A percentile compares a stretch with the other conserved stretches of the same genome.
phyloP scores from a whole-genome alignment of 495 filamentous ascomycete genomes.

The Neurospora africana region DNA sequence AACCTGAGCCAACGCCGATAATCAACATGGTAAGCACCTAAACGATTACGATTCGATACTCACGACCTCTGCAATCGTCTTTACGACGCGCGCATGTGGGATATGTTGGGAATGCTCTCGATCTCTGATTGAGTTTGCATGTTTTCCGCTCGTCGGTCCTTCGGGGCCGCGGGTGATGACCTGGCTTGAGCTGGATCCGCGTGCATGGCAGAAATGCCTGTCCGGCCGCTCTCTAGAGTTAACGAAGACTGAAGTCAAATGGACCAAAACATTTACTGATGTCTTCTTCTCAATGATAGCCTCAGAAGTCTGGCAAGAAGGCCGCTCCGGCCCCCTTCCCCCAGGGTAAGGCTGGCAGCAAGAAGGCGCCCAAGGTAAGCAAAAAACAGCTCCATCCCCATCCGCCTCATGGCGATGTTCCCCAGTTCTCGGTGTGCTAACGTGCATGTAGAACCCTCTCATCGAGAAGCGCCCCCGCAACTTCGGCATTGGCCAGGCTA shows the following conservation, averaged over 20 bases:
- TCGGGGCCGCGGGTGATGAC: constrained; percentile 54
- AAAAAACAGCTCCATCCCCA: background rate
- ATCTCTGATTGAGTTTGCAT: constrained; percentile 31
- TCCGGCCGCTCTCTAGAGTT: constrained; percentile 80
- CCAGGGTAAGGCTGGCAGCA: constrained; percentile 80
- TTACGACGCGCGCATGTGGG: background rate
- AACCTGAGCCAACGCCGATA: constrained; percentile 22
- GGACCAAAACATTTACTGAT: constrained; percentile 73
- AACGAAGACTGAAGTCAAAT: constrained; percentile 69
- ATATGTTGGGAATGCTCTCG: constrained; percentile 11
- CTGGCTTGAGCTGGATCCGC: constrained; percentile 64
- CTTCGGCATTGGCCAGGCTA: constrained; percentile 98
- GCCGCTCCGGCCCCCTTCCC: constrained; percentile 93
- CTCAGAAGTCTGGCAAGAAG: constrained; percentile 94
- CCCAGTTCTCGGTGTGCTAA: constrained; percentile 20
- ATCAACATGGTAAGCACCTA: constrained; percentile 37
- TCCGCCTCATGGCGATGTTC: background rate
- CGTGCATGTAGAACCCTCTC: constrained; percentile 76
- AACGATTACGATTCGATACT: constrained; percentile 12
- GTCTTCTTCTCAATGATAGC: constrained; percentile 99
- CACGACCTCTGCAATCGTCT: constrained; percentile 10
- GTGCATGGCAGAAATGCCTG: constrained; percentile 46
- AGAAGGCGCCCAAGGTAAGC: constrained; percentile 93
- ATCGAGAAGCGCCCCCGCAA: constrained; percentile 95
- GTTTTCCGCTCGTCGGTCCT: constrained; percentile 39